A percentile compares a stretch with the other conserved stretches of the same genome.
Evolutionary conservation across 2,329 filamentous ascomycete species (phyloP).

Genomic region (Talaromyces sp.): DNA sequence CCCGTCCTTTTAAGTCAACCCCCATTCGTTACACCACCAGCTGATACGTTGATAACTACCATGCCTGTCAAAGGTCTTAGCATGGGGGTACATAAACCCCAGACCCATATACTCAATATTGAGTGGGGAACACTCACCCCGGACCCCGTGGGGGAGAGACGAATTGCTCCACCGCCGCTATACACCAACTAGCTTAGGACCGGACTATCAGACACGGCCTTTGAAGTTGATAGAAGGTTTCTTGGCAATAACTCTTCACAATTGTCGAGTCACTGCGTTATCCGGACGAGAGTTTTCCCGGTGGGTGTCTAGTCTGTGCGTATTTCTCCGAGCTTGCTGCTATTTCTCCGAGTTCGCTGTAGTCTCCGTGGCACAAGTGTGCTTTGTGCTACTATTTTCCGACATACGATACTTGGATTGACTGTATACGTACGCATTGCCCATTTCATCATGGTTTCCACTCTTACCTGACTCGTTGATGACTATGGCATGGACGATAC

Average conservation of each 20-base stretch:
- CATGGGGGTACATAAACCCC: not conserved
- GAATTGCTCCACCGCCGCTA: not conserved
- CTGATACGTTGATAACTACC: not conserved
- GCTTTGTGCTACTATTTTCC: not conserved
- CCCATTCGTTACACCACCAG: not conserved
- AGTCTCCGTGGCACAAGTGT: not conserved
- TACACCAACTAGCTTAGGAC: not conserved
- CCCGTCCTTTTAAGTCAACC: not conserved
- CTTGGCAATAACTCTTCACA: not conserved
- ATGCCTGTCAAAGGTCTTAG: not conserved
- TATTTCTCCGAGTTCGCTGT: not conserved
- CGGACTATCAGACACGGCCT: not conserved
- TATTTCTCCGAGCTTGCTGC: constrained; percentile 1
- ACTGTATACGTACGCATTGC: not conserved
- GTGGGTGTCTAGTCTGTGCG: not conserved
- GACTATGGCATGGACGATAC: not conserved
- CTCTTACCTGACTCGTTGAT: not conserved
- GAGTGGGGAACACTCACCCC: not conserved
- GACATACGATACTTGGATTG: too few relatives aligned
- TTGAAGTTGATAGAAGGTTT: not conserved
- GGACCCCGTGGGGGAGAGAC: not conserved
- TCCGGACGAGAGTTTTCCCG: not conserved
- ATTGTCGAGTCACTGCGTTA: not conserved
- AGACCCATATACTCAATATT: not conserved
- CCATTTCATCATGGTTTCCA: not conserved